Evolutionary conservation across 257 asterid species (phyloP), one percentile per base, ranked within the genome.

Genomic region (Schizonepeta tenuifolia): DNA sequence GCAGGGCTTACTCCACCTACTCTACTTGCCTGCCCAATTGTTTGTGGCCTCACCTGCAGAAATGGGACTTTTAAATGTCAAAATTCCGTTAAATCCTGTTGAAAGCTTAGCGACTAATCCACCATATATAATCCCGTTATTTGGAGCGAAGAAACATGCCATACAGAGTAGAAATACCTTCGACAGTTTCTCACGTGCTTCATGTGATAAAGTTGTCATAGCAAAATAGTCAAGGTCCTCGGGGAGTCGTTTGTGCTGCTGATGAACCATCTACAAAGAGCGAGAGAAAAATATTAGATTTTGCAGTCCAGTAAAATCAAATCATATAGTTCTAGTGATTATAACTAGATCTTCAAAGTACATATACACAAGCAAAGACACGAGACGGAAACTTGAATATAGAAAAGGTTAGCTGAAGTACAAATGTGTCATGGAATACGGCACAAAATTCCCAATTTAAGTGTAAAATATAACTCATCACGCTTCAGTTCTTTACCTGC

Each of bases 1-100:
- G 97, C 99, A 67, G 99, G 99, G 82, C 90, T 94, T 36, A 94
- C 97, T 51, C 97, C 99, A 62, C 99, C 99, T 43, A 94, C 97
- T 86, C 99, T 87, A 79, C 97, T 86, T 18, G 99, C 99, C 82
- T 94, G 99, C 53, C 99, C 99, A 41, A 94, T 82, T 31, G 99
- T 94, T 80, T 89, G 91, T 20, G 99, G 99, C 83, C 97, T 87
- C 58, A 94, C 96, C 99, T 91, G 87, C 26, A 41, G 26, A 57
- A 71, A 38, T 40, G 20, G 14, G 40, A 40, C 64, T 67, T 40
- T 56, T 57, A 47, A 10, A 56, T 72, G 38, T 5, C 22, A 26
- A 11, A 6, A 8, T 4, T 14, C 15, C 14, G 31, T 40, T 20
- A 1, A 63, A 13, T 53, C 58, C 38, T 6, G 24, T 40, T 9